Base-by-base conservation (phyloP, 192 early-diverging fungal genomes). In the Pilobolus umbonatus region DNA sequence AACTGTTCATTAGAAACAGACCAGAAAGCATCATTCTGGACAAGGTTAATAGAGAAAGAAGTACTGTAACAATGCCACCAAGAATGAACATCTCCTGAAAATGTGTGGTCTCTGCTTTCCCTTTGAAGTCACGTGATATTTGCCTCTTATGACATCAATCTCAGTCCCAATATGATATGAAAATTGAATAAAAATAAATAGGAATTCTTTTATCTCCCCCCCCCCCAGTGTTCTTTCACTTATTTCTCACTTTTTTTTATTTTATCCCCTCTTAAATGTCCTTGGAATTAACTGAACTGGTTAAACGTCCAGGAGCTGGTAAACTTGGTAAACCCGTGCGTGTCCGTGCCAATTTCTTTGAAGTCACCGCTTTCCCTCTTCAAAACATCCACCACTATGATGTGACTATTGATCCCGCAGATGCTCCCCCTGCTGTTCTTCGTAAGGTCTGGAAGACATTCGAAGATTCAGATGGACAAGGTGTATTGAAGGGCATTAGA, bases 381-480 rank as follows among this genome's bases (percentile, higher is more conserved):
- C 73, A 62, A 0, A 80, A 82, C 4, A 79, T 98, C n/a, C 79
- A 88, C 67, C 95, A 96, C 57, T 98, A 95, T 73, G 90, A 93
- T 71, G 76, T 98, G 11, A 77, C 76, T 0, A 85, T 97, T 26
- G 69, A 67, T 1, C 89, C 91, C 6, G 84, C 42, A 32, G 29
- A 21, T 24, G 35, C 39, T 15, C 91, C 92, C 11, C 83, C 87
- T 2, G 78, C 82, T 4, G 85, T 94, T 32, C 85, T 88, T 62
- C 60, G 88, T 7, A 69, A 80, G 10, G 67, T 93, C 46, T 91
- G 81, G 69, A 75, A 87, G 54, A 52, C 79, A n/a, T 85, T 88
- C 72, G 80, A 84, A 49, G 65, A 67, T 5, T 30, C 70, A 14
- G 60, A 80, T 56, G 65, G 76, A 4, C 68, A 71, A 17, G 75